Evolutionary conservation across 1,284 basidiomycete genomes (phyloP).

Genomic region (Cryptococcus neoformans): DNA sequence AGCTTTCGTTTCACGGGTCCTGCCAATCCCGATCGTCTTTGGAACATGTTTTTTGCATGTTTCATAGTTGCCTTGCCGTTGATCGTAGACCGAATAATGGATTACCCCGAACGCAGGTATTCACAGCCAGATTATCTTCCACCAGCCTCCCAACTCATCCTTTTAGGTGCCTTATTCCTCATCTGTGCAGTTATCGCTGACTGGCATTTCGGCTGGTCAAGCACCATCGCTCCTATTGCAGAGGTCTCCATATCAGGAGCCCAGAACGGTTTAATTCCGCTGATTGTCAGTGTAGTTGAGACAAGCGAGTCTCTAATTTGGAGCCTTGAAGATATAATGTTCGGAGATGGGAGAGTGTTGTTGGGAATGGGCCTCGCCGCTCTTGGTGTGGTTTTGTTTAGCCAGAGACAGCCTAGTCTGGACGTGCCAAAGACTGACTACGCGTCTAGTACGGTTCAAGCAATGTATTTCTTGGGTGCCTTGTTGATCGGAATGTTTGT

Average conservation of each 20-base stretch:
- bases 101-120: constrained; percentile 17
- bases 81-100: constrained; percentile 18
- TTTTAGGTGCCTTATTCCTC: constrained; percentile 11
- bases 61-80: constrained; percentile 18
- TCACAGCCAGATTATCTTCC: constrained; percentile 17
- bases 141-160: constrained; percentile 16
- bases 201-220: constrained; percentile 18
- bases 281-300: constrained; percentile 16
- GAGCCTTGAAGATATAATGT: constrained; percentile 24
- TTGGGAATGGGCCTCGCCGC: constrained; percentile 21
- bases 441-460: constrained; percentile 9
- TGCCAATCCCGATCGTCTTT: constrained; percentile 19
- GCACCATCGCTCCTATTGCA: constrained; percentile 7
- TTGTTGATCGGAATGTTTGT: constrained; percentile 15
- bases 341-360: constrained; percentile 24
- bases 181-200: constrained; percentile 15
- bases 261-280: constrained; percentile 12
- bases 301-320: constrained; percentile 16
- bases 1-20: constrained; percentile 22
- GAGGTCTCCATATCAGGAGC: constrained; percentile 8
- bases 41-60: constrained; percentile 19
- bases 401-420: constrained; percentile 9
- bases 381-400: constrained; percentile 10
- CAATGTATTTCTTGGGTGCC: constrained; percentile 11
- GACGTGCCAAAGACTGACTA: constrained; percentile 17